A percentile compares a stretch with the other conserved stretches of the same genome.
Evolutionary conservation across 352 stramenopile species (phyloP).

Genomic region (Phytophthora idaei): DNA sequence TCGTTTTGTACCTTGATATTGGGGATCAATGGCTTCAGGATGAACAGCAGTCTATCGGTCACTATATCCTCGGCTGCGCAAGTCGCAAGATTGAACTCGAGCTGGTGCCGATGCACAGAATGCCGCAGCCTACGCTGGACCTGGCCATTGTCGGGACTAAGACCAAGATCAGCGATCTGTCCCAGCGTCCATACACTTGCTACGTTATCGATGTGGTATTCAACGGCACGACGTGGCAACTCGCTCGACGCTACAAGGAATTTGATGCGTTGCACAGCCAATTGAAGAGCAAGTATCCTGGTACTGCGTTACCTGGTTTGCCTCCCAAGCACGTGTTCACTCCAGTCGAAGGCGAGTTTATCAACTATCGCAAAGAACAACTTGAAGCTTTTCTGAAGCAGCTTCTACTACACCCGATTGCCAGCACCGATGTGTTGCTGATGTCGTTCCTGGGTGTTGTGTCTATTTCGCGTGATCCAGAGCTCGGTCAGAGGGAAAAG

Average conservation of each 20-base stretch:
- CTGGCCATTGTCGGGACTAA: slow-evolving; percentile 68
- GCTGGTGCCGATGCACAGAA: slow-evolving; percentile 49
- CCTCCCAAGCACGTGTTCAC: slow-evolving; percentile 76
- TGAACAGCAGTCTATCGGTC: slow-evolving; percentile 49
- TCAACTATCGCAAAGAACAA: slow-evolving; percentile 61
- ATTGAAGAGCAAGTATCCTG: slow-evolving; percentile 50
- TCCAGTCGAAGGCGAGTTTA: slow-evolving; percentile 64
- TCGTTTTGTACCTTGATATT: slow-evolving; percentile 49
- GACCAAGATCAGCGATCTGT: slow-evolving; percentile 82
- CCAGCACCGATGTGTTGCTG: slow-evolving; percentile 66
- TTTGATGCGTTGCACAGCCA: slow-evolving; percentile 50
- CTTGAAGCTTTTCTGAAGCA: slow-evolving; percentile 72
- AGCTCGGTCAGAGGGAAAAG: slow-evolving; percentile 64
- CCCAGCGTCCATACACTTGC: slow-evolving; percentile 66
- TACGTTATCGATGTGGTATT: slow-evolving; percentile 79
- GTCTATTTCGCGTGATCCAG: slow-evolving; percentile 64
- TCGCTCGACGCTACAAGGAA: slow-evolving; percentile 72
- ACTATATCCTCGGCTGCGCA: slow-evolving; percentile 44
- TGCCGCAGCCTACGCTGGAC: slow-evolving; percentile 70
- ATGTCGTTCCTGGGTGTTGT: slow-evolving; percentile 82
- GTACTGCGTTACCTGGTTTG: slow-evolving; percentile 44
- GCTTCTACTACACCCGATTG: slow-evolving; percentile 50
- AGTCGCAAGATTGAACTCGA: slow-evolving; percentile 39
- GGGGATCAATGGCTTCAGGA: slow-evolving; percentile 59
- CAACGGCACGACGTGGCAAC: slow-evolving; percentile 73